Conservation (phyloP, 306 rosid genomes). For the Acmispon strigosus region DNA sequence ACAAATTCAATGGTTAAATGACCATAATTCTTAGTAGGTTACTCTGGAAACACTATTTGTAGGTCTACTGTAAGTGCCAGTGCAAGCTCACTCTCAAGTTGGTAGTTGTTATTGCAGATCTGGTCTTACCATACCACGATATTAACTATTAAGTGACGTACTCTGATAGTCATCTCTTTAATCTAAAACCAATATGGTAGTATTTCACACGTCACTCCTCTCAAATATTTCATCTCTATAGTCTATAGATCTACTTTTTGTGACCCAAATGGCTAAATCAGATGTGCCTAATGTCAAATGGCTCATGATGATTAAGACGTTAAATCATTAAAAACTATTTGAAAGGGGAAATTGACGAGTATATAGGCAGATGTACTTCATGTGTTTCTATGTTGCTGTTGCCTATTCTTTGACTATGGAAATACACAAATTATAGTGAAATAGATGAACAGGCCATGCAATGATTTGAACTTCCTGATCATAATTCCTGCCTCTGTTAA, state of each 20-base stretch:
- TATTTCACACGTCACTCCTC: not conserved
- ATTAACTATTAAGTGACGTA: not conserved
- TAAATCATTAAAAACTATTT: not conserved
- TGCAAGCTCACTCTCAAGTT: not conserved
- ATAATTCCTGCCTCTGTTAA: conserved; percentile 22
- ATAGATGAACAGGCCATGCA: not conserved
- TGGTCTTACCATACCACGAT: conserved; percentile 1
- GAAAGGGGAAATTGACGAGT: not conserved
- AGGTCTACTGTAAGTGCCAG: not conserved
- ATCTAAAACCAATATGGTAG: not conserved
- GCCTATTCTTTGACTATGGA: not conserved
- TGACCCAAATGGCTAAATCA: not conserved
- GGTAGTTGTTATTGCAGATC: not conserved
- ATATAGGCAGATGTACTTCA: not conserved
- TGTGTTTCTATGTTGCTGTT: not conserved
- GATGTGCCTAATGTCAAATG: not conserved
- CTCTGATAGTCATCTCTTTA: not conserved
- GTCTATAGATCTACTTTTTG: not conserved
- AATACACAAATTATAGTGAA: not conserved
- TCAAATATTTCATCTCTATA: not conserved
- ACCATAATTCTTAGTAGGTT: not conserved
- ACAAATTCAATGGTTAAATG: not conserved
- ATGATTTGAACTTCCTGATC: conserved; percentile 14
- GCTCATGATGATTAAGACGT: not conserved
- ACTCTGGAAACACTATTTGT: not conserved